Evolutionary conservation across 768 basidiomycete genomes (phyloP).

Genomic region (Boletus coccyginus): DNA sequence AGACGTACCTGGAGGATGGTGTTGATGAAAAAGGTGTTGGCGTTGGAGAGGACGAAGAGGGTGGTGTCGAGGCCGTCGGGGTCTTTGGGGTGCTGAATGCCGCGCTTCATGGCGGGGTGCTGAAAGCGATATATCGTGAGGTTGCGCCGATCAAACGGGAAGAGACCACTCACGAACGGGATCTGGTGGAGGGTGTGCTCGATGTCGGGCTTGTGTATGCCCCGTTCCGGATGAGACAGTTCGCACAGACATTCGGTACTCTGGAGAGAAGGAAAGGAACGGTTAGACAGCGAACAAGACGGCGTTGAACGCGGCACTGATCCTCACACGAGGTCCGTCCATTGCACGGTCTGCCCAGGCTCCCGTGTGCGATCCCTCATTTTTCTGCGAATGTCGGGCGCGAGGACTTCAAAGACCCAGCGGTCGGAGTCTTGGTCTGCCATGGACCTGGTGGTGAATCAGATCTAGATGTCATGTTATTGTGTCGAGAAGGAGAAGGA

Average conservation of each 20-base stretch:
- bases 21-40: too few species aligned
- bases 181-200: slow-evolving; percentile 72
- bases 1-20: slow-evolving; percentile 63
- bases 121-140: slow-evolving; percentile 34
- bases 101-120: slow-evolving; percentile 97
- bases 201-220: slow-evolving; percentile 71
- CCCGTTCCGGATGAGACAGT: slow-evolving; percentile 53
- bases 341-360: slow-evolving; percentile 63
- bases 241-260: slow-evolving; percentile 70
- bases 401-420: slow-evolving; percentile 88
- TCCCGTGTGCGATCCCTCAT: slow-evolving; percentile 55
- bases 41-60: slow-evolving; percentile 91
- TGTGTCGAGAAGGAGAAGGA: too few species aligned
- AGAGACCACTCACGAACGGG: slow-evolving; percentile 75
- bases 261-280: too few species aligned
- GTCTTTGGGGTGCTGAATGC: slow-evolving; percentile 73
- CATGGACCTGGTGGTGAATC: slow-evolving; percentile 60
- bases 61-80: slow-evolving; percentile 58
- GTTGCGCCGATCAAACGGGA: too few species aligned
- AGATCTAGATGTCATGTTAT: background rate
- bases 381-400: slow-evolving; percentile 78
- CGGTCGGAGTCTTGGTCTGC: slow-evolving; percentile 96
- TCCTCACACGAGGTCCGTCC: slow-evolving; percentile 94
- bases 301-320: background rate
- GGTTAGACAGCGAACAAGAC: too few species aligned